Evolutionary conservation across 1,284 basidiomycete species (phyloP), one percentile per base, ranked within the genome.

Genomic region (Agaricales sp.): DNA sequence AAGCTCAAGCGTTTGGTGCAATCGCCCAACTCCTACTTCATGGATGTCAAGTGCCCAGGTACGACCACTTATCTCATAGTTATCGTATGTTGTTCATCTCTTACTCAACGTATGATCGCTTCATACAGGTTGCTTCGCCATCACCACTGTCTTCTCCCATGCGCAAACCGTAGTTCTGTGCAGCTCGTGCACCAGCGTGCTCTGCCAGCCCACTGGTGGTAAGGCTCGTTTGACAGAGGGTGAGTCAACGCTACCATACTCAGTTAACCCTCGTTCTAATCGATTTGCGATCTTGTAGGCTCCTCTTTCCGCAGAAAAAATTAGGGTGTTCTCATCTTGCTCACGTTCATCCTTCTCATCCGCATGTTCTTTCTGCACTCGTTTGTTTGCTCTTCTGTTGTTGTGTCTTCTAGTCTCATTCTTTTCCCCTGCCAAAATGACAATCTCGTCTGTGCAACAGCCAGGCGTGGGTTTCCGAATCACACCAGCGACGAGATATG

Each of bases 31-130:
- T 96, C 93, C 44, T 98, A 94, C 77, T 99, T 98, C 77, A 99
- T 99, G 96, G 96, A 99, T 68, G 94, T 99, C 64, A 99, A 99
- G 76, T 99, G 95, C 77, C 88, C 95, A 63, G 91, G 92, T 88
- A 52, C 55, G 79, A 70, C n/a, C n/a, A n/a, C n/a, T n/a, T n/a
- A n/a, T n/a, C n/a, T 37, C 12, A 37, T 37, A 12, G 11, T 37
- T 16, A 37, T 37, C 11, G 30, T 21, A 13, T 24, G 21, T 19
- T 22, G 39, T 24, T 47, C 46, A 25, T 51, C 44, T 47, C 39
- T 43, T 39, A 46, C 50, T 46, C 20, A n/a, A 38, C 22, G 43
- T 35, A 46, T 37, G 1, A 49, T 11, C 43, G 39, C 48, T 45
- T 51, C n/a, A n/a, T 54, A 44, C 61, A 88, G 90, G 90, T 56